These are phyloP conservation scores for Bipolaris zeicola DNA, from an alignment of 2,329 filamentous ascomycete genomes.

Conservation along the genomic window DNA sequence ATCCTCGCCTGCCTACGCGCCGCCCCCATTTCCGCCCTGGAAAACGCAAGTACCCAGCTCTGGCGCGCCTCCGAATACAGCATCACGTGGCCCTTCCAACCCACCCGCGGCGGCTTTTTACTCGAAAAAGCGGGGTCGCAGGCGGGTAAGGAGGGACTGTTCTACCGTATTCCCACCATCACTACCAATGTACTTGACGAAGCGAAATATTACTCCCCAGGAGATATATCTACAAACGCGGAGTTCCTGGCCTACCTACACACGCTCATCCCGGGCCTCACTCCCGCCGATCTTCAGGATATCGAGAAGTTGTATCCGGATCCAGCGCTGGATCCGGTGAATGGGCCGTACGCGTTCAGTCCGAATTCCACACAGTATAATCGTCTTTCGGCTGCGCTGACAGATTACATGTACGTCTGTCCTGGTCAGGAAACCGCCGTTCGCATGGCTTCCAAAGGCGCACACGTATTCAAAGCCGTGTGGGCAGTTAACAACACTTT, in stretches of 20 bases:
- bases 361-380: constrained; percentile 54
- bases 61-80: constrained; percentile 42
- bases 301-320: constrained; percentile 35
- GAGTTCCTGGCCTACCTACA: constrained; percentile 40
- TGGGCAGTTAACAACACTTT: constrained; percentile 32
- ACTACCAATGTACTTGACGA: constrained; percentile 44
- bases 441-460: constrained; percentile 41
- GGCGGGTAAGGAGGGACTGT: constrained; percentile 28
- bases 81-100: constrained; percentile 57
- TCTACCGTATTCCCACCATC: constrained; percentile 33
- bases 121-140: constrained; percentile 53
- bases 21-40: constrained; percentile 46
- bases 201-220: constrained; percentile 32
- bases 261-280: constrained; percentile 30
- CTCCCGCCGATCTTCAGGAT: constrained; percentile 20
- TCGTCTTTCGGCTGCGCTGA: constrained; percentile 50
- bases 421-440: constrained; percentile 54
- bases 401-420: constrained; percentile 55
- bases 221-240: constrained; percentile 39
- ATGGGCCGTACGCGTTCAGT: constrained; percentile 47
- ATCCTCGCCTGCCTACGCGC: constrained; percentile 48
- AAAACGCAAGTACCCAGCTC: constrained; percentile 43
- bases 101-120: constrained; percentile 49
- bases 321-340: constrained; percentile 14
- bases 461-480: constrained; percentile 35